A percentile compares a stretch with the other conserved stretches of the same genome.
phyloP scores from a whole-genome alignment of 2,329 filamentous ascomycete genomes.

The Beauveria medogensis region DNA sequence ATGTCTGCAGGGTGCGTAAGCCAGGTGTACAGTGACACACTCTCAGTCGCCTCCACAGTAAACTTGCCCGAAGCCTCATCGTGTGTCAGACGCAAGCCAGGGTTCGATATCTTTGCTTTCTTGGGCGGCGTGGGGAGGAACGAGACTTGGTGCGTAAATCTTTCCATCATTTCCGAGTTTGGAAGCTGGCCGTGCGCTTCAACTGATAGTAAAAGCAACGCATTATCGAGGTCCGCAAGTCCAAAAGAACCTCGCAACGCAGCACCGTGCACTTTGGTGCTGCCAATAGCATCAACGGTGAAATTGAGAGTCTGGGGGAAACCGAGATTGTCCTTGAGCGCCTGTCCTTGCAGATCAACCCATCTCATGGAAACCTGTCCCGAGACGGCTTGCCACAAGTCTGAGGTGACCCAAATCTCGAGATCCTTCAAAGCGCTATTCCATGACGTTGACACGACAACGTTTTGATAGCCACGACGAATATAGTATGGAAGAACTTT shows the following conservation, averaged over 20 bases:
- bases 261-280: slow-evolving; percentile 4
- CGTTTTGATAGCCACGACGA: slow-evolving; percentile 47
- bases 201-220: slow-evolving; percentile 12
- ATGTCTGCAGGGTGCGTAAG: slow-evolving; percentile 12
- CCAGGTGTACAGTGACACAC: slow-evolving; percentile 15
- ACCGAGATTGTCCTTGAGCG: slow-evolving; percentile 10
- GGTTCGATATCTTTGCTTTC: slow-evolving; percentile 12
- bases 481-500: slow-evolving; percentile 53
- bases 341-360: slow-evolving; percentile 10
- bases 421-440: slow-evolving; percentile 29
- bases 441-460: slow-evolving; percentile 42
- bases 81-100: slow-evolving; percentile 10
- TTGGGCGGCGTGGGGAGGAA: slow-evolving; percentile 14
- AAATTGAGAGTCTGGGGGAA: slow-evolving; percentile 10
- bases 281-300: slow-evolving; percentile 11
- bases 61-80: slow-evolving; percentile 11
- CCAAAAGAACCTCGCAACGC: not conserved
- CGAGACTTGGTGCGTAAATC: slow-evolving; percentile 11
- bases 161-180: not conserved
- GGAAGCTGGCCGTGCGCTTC: slow-evolving; percentile 12
- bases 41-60: slow-evolving; percentile 13
- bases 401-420: slow-evolving; percentile 30
- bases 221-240: not conserved
- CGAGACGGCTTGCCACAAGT: slow-evolving; percentile 12
- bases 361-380: slow-evolving; percentile 12